These are phyloP conservation scores for Babesia divergens DNA, from an alignment of 169 alveolate genomes.

Conservation along the genomic window DNA sequence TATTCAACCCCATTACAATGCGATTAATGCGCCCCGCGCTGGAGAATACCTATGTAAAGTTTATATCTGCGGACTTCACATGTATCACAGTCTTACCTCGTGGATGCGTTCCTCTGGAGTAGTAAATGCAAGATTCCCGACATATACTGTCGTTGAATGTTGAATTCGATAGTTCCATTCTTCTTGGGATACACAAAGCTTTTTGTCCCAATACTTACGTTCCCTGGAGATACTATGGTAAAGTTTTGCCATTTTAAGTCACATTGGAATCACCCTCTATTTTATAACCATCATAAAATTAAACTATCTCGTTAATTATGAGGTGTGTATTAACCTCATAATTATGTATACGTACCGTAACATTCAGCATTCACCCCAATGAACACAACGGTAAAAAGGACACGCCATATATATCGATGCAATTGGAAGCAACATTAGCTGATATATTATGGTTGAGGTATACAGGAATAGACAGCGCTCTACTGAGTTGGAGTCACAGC, in stretches of 20 bases:
- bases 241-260: conserved; percentile 62
- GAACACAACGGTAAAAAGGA: background rate
- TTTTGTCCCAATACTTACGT: conserved; percentile 72
- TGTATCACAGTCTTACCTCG: conserved; percentile 57
- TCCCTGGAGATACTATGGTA: conserved; percentile 68
- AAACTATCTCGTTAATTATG: background rate
- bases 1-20: conserved; percentile 72
- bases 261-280: background rate
- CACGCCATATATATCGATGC: background rate
- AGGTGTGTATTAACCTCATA: background rate
- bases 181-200: conserved; percentile 65
- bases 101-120: conserved; percentile 77
- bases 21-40: conserved; percentile 72
- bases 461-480: conserved; percentile 30
- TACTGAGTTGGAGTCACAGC: conserved; percentile 51
- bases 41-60: conserved; percentile 31
- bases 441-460: conserved; percentile 42
- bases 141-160: conserved; percentile 71
- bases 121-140: conserved; percentile 73
- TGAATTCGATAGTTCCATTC: conserved; percentile 71
- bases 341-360: background rate
- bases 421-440: background rate
- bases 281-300: background rate
- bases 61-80: background rate
- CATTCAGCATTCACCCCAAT: background rate